phyloP scores from a whole-genome alignment of 176 grass and related monocot genomes.

The Aegilops bicornis region DNA sequence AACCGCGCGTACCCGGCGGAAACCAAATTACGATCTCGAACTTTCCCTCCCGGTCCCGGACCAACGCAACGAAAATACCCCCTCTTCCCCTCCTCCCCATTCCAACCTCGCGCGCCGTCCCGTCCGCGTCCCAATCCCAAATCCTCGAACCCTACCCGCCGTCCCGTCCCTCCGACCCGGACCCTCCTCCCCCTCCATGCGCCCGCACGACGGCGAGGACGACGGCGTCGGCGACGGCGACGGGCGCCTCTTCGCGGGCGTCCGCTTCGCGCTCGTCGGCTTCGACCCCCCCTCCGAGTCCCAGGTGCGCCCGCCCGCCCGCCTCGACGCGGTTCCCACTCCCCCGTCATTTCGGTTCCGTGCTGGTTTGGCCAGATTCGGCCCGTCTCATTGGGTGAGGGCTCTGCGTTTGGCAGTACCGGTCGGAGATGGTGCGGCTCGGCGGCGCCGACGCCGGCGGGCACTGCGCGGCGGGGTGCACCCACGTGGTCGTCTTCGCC shows the following conservation, averaged over 20 bases:
- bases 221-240: not conserved
- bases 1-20: not conserved
- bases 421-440: conserved; percentile 51
- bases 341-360: not conserved
- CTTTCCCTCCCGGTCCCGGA: not conserved
- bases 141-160: conserved; percentile 8
- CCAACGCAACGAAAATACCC: not conserved
- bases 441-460: conserved; percentile 51
- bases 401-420: conserved; percentile 39
- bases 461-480: conserved; percentile 42
- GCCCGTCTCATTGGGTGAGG: not conserved
- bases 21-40: not conserved
- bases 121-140: not conserved
- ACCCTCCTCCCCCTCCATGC: not conserved
- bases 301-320: conserved; percentile 40
- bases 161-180: not conserved
- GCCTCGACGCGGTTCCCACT: not conserved
- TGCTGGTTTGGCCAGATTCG: not conserved
- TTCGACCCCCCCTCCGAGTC: conserved; percentile 70
- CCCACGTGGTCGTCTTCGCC: conserved; percentile 61
- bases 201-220: not conserved
- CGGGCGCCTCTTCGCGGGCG: conserved; percentile 50
- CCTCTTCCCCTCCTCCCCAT: not conserved
- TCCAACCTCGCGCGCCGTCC: not conserved
- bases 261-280: conserved; percentile 80